Percentiles rank a stretch among this genome's conserved stretches.
phyloP scores from a whole-genome alignment of 495 filamentous ascomycete species.

The Aspergillus coremiiformis region DNA sequence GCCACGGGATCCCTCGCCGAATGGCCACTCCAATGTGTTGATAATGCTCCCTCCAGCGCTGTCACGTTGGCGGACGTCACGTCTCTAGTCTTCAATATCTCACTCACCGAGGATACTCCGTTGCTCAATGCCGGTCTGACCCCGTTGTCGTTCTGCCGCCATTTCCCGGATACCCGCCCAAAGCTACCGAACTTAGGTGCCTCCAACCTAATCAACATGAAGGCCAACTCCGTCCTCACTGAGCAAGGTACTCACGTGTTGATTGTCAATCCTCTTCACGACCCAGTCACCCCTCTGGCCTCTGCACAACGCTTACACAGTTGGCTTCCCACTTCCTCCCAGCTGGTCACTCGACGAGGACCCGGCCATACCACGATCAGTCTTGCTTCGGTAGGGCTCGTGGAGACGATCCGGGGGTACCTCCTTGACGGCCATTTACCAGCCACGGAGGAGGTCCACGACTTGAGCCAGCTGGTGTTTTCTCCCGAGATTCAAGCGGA shows the following conservation, averaged over 20 bases:
- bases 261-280: slow-evolving; percentile 1
- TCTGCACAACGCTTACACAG: not conserved
- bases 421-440: not conserved
- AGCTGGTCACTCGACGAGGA: not conserved
- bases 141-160: slow-evolving; percentile 2
- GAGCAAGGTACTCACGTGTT: not conserved
- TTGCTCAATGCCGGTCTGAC: slow-evolving; percentile 2
- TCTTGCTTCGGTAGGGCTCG: not conserved
- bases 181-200: not conserved
- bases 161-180: slow-evolving; percentile 3
- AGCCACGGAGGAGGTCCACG: not conserved
- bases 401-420: not conserved
- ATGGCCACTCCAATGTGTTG: slow-evolving; percentile 6
- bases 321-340: slow-evolving; percentile 1
- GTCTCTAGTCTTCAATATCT: not conserved
- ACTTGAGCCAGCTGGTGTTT: slow-evolving; percentile 4
- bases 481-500: not conserved
- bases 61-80: not conserved
- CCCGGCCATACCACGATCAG: slow-evolving; percentile 6
- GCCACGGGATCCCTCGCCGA: not conserved
- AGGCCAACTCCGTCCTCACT: not conserved
- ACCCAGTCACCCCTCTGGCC: not conserved
- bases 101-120: not conserved
- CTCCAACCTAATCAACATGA: not conserved
- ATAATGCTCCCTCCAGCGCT: slow-evolving; percentile 1